Conservation (phyloP, 164 flowering plant genomes). For the Chimonanthus salicifolius region DNA sequence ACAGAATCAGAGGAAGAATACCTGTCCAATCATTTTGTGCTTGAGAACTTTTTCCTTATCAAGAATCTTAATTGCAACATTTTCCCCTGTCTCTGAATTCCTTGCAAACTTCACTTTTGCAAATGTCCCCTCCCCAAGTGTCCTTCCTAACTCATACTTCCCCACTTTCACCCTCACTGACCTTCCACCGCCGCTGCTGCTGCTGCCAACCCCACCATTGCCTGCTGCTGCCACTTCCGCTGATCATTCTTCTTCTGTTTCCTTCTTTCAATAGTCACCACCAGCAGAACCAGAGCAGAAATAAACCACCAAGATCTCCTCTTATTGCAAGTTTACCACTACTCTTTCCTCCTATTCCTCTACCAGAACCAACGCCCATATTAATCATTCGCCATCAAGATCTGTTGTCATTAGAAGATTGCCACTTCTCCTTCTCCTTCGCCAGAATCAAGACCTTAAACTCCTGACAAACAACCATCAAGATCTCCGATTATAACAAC, state of each 20-base stretch:
- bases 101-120: constrained; percentile 25
- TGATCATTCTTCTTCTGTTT: neutral
- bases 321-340: no score
- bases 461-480: neutral
- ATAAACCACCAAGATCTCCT: no score
- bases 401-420: no score
- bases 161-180: constrained; percentile 13
- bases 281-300: no score
- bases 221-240: neutral
- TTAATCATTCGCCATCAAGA: no score
- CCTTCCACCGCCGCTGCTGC: neutral
- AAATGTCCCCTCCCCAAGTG: constrained; percentile 23
- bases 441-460: neutral
- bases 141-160: constrained; percentile 20
- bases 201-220: neutral
- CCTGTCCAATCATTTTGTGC: constrained; percentile 27
- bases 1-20: neutral
- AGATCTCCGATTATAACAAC: neutral
- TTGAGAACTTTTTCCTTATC: constrained; percentile 22
- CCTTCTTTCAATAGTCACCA: no score
- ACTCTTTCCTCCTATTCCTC: no score
- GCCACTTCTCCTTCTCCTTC: neutral
- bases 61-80: constrained; percentile 22
- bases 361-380: no score
- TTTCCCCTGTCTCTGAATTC: constrained; percentile 13